A percentile compares a stretch with the other conserved stretches of the same genome.
These are phyloP conservation scores for Tylopilus sp. DNA, from an alignment of 1,284 basidiomycete genomes.

Conservation along the genomic window DNA sequence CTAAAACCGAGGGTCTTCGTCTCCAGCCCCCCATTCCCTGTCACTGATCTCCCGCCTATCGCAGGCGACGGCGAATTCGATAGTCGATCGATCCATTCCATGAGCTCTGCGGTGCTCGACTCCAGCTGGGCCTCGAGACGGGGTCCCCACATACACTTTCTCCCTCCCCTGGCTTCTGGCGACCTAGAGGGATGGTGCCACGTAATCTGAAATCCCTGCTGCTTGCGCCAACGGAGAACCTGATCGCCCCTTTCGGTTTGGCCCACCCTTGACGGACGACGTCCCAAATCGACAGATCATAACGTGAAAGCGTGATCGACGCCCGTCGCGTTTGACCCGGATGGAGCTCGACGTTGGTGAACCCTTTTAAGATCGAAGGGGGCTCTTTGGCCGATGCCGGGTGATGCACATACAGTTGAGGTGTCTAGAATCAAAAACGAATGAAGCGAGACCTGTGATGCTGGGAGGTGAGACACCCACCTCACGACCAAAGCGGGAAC, in stretches of 20 bases:
- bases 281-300: conserved; percentile 75
- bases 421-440: conserved; percentile 51
- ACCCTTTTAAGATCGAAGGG: conserved; percentile 73
- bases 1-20: conserved; percentile 75
- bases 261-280: conserved; percentile 60
- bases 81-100: conserved; percentile 56
- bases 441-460: not conserved
- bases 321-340: conserved; percentile 60
- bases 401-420: conserved; percentile 74
- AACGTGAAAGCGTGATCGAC: conserved; percentile 69
- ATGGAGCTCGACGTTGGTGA: conserved; percentile 65
- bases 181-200: conserved; percentile 45
- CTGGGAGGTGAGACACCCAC: conserved; percentile 41
- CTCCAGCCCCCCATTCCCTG: conserved; percentile 81
- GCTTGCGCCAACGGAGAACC: conserved; percentile 63
- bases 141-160: conserved; percentile 56
- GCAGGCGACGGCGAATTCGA: conserved; percentile 46
- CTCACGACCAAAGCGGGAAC: conserved; percentile 63
- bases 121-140: conserved; percentile 52
- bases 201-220: conserved; percentile 60
- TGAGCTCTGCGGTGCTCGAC: conserved; percentile 60
- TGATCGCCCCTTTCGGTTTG: conserved; percentile 54
- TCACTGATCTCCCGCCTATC: conserved; percentile 68
- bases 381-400: conserved; percentile 67
- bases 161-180: conserved; percentile 50